Base-by-base conservation (phyloP, 2,329 filamentous ascomycete species). In the Fusarium algeriense region DNA sequence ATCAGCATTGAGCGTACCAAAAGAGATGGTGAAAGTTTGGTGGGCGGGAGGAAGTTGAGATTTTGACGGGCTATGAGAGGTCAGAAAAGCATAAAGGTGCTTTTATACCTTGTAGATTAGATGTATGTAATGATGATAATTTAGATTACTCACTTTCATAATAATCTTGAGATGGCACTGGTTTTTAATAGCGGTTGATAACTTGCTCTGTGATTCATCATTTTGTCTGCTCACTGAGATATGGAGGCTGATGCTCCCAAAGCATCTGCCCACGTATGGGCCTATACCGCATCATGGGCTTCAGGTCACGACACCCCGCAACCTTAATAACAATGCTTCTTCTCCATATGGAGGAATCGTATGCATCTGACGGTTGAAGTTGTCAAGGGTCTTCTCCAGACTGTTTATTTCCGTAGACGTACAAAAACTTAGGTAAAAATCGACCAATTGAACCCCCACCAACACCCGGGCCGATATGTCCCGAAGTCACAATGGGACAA, bases 1-100 rank as follows among this genome's bases (percentile, higher is more conserved):
- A 14, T 67, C 70, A 7, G 54, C 61, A 15, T 63, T 71, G 61
- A 75, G 65, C 30, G 72, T 70, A 14, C 67, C 63, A 1, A 76
- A 70, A 34, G 73, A 75, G 71, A 55, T 75, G 56, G 74, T 75
- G 34, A 76, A 76, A 59, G 74, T 76, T 37, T 76, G 74, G 74
- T 76, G 74, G 74, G 64, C 71, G 19, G 49, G 71, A n/a, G 49
- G 71, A 17, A 35, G 54, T 43, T 70, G 41, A 49, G 15, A 23
- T 34, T 38, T 52, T 43, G 50, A 54, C 54, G 58, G 30, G 26
- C 19, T 54, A 46, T n/a, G 64, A 28, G 35, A 46, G 52, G 26
- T 56, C n/a, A 45, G 52, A 66, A 71, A 71, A 71, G 60, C 66
- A 69, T 41, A 71, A 55, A 53, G n/a, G 17, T 50, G 50, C 26